Base-by-base conservation (phyloP, 257 asterid species). In the Solanum gandarillasii region DNA sequence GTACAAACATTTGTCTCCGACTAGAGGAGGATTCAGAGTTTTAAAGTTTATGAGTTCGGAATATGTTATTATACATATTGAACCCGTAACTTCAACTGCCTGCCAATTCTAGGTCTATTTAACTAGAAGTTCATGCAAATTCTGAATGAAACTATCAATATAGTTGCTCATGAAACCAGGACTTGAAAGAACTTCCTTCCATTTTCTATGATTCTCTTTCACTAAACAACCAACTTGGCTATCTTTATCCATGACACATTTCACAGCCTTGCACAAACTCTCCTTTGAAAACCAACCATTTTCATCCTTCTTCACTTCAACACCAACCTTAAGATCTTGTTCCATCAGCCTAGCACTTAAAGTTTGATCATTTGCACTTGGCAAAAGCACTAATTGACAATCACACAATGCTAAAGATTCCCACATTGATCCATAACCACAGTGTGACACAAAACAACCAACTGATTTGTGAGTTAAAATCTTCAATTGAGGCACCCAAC, bases 261-360 rank as follows among this genome's bases (percentile, higher is more conserved):
- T 84, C 41, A 93, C 71, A 3, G 94, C 88, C 48, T 74, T 21
- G 9, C 65, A 38, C 29, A 91, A 90, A 32, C 85, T 91, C 43
- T 93, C 93, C 87, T 75, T 93, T 0, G 90, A 88, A 29, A 92
- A 90, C 87, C 83, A 4, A 1, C 92, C 95, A 87, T 92, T 92
- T 31, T 91, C 95, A 32, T 76, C 87, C n/a, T 83, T 46, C 58
- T 65, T 86, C 12, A 85, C 90, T 41, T 88, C 90, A 1, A 78
- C 84, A 0, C 83, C 90, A 32, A 78, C 75, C 52, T 85, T 86
- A 31, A 88, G 67, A 74, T 88, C 90, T 5, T 88, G 62, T 3
- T 85, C 88, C 83, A 88, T 55, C 35, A 88, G 35, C 74, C 90
- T 78, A 8, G 90, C 46, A 88, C 86, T 88, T 82, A 86, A 78